These are phyloP conservation scores for Wickerhamiella azyma DNA, from an alignment of 805 yeast species.

Conservation along the genomic window DNA sequence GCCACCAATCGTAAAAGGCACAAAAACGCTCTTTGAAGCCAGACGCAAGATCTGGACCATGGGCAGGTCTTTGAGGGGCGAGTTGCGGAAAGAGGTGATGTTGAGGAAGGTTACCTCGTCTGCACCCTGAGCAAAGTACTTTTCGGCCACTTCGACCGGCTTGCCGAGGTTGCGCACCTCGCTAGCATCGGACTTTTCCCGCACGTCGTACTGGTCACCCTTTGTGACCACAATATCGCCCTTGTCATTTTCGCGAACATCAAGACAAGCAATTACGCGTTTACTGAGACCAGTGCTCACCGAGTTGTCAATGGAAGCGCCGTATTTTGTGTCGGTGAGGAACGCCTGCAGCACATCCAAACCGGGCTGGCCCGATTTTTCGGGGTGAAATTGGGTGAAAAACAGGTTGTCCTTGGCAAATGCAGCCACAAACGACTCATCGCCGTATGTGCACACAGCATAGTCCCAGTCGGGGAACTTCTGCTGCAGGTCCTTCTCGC, in stretches of 20 bases:
- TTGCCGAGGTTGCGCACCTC: conserved; percentile 84
- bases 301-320: conserved; percentile 13
- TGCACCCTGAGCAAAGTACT: conserved; percentile 87
- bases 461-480: conserved; percentile 50
- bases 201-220: conserved; percentile 96
- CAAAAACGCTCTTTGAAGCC: conserved; percentile 85
- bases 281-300: conserved; percentile 51
- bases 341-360: conserved; percentile 61
- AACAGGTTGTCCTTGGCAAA: conserved; percentile 61
- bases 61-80: conserved; percentile 86
- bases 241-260: conserved; percentile 85
- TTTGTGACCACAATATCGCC: conserved; percentile 97
- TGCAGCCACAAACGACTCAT: conserved; percentile 74
- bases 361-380: conserved; percentile 89
- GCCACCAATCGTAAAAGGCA: conserved; percentile 96
- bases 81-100: conserved; percentile 89
- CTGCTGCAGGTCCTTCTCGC: conserved; percentile 20
- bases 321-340: conserved; percentile 34
- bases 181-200: conserved; percentile 48
- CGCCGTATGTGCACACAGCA: conserved; percentile 60
- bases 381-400: conserved; percentile 99
- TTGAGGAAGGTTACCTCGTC: conserved; percentile 93
- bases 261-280: conserved; percentile 90
- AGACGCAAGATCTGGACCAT: conserved; percentile 78
- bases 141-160: conserved; percentile 87